phyloP scores from a whole-genome alignment of 2,329 filamentous ascomycete species.

The Paraphaeosphaeria minitans region DNA sequence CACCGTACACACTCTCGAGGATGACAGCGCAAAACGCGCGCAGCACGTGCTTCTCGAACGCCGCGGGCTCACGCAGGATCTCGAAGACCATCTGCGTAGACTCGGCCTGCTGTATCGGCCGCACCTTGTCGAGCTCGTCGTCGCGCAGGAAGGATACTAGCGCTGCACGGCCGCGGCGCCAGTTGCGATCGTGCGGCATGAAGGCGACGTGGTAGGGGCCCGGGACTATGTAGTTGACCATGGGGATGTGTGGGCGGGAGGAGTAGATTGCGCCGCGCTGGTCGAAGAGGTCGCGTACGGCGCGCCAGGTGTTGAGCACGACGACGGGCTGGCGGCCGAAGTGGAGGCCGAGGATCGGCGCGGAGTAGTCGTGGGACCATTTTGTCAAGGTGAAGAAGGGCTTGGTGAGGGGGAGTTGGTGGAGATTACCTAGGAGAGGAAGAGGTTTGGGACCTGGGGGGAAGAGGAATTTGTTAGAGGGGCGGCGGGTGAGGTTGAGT shows the following conservation, averaged over 20 bases:
- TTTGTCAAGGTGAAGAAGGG: conserved; percentile 12
- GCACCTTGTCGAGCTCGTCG: conserved; percentile 7
- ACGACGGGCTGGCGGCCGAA: conserved; percentile 46
- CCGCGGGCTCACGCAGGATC: conserved; percentile 5
- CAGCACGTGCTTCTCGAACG: conserved; percentile 12
- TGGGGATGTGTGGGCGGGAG: conserved; percentile 46
- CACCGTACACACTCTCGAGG: conserved; percentile 17
- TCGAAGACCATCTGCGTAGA: conserved; percentile 19
- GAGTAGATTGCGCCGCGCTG: conserved; percentile 58
- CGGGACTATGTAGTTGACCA: conserved; percentile 16
- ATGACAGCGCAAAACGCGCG: conserved; percentile 15
- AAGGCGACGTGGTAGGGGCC: conserved; percentile 2
- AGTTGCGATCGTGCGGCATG: conserved; percentile 28
- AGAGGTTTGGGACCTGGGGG: conserved; percentile 16
- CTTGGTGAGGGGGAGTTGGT: conserved; percentile 14
- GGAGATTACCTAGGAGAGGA: conserved; percentile 20
- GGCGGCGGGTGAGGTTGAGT: neutral
- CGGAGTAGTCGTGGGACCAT: conserved; percentile 9
- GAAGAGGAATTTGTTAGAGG: neutral
- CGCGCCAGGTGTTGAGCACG: conserved; percentile 53
- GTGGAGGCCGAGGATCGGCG: conserved; percentile 11
- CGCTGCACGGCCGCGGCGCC: conserved; percentile 12
- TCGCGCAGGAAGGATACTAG: conserved; percentile 10
- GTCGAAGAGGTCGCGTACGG: conserved; percentile 59
- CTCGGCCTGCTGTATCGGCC: conserved; percentile 19